phyloP scores from a whole-genome alignment of 176 grass and related monocot genomes.

The Areca catechu region DNA sequence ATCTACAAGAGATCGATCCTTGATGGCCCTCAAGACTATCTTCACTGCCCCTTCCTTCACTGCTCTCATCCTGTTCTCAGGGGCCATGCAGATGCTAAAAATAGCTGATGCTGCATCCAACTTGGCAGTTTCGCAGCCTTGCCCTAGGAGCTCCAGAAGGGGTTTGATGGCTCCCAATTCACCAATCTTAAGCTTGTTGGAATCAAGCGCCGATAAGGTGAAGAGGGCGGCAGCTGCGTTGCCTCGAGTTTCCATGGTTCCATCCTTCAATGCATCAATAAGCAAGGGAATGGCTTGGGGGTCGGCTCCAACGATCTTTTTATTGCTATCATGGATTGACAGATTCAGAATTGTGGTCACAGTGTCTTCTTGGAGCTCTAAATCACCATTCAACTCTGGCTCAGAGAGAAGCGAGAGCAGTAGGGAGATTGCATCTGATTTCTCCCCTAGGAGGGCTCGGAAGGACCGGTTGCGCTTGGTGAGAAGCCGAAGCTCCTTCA shows the following conservation, averaged over 20 bases:
- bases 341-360: conserved; percentile 83
- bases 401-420: conserved; percentile 43
- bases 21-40: conserved; percentile 42
- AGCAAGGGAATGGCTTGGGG: conserved; percentile 52
- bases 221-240: conserved; percentile 81
- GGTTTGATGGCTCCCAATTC: conserved; percentile 45
- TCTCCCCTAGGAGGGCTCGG: conserved; percentile 64
- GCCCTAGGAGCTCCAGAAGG: conserved; percentile 60
- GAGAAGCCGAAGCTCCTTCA: conserved; percentile 52
- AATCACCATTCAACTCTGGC: conserved; percentile 41
- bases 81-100: conserved; percentile 59
- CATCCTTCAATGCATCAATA: conserved; percentile 42
- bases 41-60: conserved; percentile 34
- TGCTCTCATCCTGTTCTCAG: conserved; percentile 55
- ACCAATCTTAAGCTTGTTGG: conserved; percentile 70
- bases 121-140: conserved; percentile 50
- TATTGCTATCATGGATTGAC: conserved; percentile 82
- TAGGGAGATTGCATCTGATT: conserved; percentile 46
- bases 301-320: conserved; percentile 66
- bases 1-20: conserved; percentile 42
- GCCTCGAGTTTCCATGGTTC: conserved; percentile 63
- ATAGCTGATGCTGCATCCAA: conserved; percentile 76
- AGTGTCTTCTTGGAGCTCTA: conserved; percentile 61
- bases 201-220: conserved; percentile 70
- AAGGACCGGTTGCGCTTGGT: conserved; percentile 67